A percentile compares a stretch with the other conserved stretches of the same genome.
Evolutionary conservation across 2,329 filamentous ascomycete species (phyloP).

Genomic region (Ophiocordyceps camponoti-saundersi): DNA sequence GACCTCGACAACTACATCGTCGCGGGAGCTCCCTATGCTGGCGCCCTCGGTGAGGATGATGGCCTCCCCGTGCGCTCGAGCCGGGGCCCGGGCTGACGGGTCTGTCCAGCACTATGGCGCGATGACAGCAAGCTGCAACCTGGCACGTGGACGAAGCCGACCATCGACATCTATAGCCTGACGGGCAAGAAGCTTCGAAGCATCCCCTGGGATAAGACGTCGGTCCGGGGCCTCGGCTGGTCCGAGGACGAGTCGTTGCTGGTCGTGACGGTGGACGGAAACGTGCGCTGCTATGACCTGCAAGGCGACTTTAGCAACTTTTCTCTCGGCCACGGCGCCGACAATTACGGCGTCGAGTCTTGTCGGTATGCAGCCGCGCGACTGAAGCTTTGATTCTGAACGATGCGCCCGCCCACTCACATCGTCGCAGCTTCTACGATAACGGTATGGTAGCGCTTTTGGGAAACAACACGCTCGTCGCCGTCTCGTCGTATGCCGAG

Average conservation of each 20-base stretch:
- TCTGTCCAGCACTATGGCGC: conserved; percentile 56
- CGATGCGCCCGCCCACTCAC: background rate
- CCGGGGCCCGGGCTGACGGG: background rate
- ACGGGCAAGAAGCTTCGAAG: conserved; percentile 74
- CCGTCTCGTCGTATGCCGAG: conserved; percentile 80
- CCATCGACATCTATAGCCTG: conserved; percentile 88
- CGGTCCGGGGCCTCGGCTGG: conserved; percentile 83
- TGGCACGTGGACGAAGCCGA: conserved; percentile 54
- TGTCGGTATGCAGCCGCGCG: conserved; percentile 39
- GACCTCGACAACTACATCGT: conserved; percentile 92
- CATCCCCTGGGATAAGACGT: conserved; percentile 82
- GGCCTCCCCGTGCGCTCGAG: background rate
- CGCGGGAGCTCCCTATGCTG: conserved; percentile 80
- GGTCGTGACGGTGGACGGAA: conserved; percentile 77
- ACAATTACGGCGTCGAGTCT: conserved; percentile 72
- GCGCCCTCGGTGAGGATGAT: conserved; percentile 60
- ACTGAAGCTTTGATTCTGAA: too few relatives aligned
- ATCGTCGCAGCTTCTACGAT: conserved; percentile 50
- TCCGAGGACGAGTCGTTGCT: conserved; percentile 88
- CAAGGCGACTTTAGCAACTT: conserved; percentile 93
- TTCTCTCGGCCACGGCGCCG: conserved; percentile 74
- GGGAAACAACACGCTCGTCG: conserved; percentile 70
- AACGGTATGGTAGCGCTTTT: conserved; percentile 86
- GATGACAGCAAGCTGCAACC: conserved; percentile 73
- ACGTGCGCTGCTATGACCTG: conserved; percentile 80